Conservation (phyloP, 2,329 filamentous ascomycete species). For the Clonostachys solani region DNA sequence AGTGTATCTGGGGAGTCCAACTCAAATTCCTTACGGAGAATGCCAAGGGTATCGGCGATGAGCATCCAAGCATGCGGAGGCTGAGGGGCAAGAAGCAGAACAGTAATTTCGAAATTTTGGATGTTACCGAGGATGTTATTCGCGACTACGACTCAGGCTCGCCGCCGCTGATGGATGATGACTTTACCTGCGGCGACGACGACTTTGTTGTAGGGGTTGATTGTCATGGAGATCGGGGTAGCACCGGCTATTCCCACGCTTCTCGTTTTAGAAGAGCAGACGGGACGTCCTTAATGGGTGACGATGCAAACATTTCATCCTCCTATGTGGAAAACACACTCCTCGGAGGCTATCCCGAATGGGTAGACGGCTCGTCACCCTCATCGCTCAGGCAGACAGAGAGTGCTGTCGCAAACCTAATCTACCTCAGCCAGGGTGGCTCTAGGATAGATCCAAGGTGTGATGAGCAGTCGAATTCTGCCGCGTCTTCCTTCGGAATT, state of each 20-base stretch:
- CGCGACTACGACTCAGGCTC: slow-evolving; percentile 24
- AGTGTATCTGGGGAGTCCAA: slow-evolving; percentile 30
- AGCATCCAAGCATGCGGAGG: slow-evolving; percentile 26
- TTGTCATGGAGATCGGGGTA: no score
- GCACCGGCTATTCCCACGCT: no score
- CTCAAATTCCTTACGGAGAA: slow-evolving; percentile 29
- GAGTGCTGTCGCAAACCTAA: slow-evolving; percentile 25
- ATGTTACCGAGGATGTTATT: slow-evolving; percentile 27
- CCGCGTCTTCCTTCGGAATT: slow-evolving; percentile 1
- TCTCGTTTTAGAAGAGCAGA: no score
- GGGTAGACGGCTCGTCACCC: slow-evolving; percentile 4
- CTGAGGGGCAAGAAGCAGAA: slow-evolving; percentile 16
- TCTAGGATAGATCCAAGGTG: no score
- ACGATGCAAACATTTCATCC: no score
- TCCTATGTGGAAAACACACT: neutral
- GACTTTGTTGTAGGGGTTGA: neutral
- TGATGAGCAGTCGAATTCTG: slow-evolving; percentile 5
- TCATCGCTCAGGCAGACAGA: slow-evolving; percentile 22
- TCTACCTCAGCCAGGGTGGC: slow-evolving; percentile 25
- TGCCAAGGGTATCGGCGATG: slow-evolving; percentile 20
- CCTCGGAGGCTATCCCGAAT: neutral
- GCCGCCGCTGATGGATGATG: slow-evolving; percentile 10
- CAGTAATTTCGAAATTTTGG: slow-evolving; percentile 26
- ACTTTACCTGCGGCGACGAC: slow-evolving; percentile 1
- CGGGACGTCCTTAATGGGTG: no score